A percentile compares a stretch with the other conserved stretches of the same genome.
These are phyloP conservation scores for Geotrichum reessii DNA, from an alignment of 1,139 yeast species.

Conservation along the genomic window DNA sequence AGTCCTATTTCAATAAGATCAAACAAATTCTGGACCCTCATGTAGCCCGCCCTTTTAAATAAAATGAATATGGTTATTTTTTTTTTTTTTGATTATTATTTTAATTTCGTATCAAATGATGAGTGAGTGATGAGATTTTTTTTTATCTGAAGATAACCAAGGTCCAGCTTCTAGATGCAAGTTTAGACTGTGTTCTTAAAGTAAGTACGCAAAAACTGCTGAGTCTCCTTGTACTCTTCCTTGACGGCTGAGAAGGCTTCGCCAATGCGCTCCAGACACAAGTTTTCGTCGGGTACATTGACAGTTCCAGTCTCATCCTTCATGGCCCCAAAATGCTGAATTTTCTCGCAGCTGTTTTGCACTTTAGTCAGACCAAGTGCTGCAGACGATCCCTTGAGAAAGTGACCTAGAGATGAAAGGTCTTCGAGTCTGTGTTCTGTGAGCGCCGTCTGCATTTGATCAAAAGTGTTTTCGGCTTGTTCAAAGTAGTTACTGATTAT, in stretches of 20 bases:
- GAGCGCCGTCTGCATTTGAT: conserved; percentile 59
- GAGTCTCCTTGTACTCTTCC: conserved; percentile 34
- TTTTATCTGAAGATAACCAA: too few species aligned
- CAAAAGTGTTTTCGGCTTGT: conserved; percentile 79
- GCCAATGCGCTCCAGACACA: conserved; percentile 29
- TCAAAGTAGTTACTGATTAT: conserved; percentile 79
- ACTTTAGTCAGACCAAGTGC: conserved; percentile 81
- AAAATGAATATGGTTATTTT: not conserved
- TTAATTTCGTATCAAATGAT: not conserved
- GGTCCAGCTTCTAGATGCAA: not conserved
- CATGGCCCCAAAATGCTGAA: conserved; percentile 78
- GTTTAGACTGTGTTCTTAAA: not conserved
- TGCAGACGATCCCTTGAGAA: conserved; percentile 92
- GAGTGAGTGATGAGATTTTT: not conserved
- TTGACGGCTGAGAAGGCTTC: conserved; percentile 25
- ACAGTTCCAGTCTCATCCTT: conserved; percentile 38
- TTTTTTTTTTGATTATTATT: not conserved
- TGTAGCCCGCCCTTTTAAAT: too few species aligned
- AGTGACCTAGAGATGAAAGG: conserved; percentile 79
- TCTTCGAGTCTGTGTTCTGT: conserved; percentile 46
- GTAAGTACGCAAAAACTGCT: conserved; percentile 18
- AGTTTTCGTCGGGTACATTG: conserved; percentile 29
- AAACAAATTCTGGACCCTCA: too few species aligned
- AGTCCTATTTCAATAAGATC: too few species aligned
- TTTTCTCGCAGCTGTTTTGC: conserved; percentile 83